phyloP scores from a whole-genome alignment of 2,329 filamentous ascomycete genomes.

The Penicillium griseofulvum region DNA sequence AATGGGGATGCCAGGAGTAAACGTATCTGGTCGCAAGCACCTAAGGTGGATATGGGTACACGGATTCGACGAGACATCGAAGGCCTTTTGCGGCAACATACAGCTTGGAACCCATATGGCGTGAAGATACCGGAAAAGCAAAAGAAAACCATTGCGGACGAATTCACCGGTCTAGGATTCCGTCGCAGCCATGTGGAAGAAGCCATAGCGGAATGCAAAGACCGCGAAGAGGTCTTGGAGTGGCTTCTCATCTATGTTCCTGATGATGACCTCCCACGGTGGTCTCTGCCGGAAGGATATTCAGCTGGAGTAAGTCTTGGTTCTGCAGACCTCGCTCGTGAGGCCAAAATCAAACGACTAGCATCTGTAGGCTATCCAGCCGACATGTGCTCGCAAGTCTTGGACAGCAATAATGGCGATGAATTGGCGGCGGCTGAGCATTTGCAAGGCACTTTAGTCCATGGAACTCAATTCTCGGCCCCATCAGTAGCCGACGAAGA shows the following conservation, averaged over 20 bases:
- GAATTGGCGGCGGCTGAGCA: conserved; percentile 74
- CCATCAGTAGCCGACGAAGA: conserved; percentile 31
- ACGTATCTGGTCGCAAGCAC: conserved; percentile 77
- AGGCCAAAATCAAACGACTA: conserved; percentile 78
- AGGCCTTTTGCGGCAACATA: conserved; percentile 70
- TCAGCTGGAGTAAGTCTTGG: conserved; percentile 85
- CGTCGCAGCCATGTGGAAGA: conserved; percentile 86
- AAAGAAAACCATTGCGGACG: conserved; percentile 63
- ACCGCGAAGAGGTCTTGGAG: conserved; percentile 86
- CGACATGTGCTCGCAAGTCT: conserved; percentile 76
- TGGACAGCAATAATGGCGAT: conserved; percentile 67
- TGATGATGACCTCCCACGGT: conserved; percentile 90
- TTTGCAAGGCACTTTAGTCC: conserved; percentile 70
- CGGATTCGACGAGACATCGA: conserved; percentile 78
- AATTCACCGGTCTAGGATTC: conserved; percentile 78
- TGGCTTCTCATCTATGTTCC: conserved; percentile 97
- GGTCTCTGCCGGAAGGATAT: conserved; percentile 90
- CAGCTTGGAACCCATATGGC: conserved; percentile 82
- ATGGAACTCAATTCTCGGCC: conserved; percentile 32
- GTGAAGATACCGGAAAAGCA: conserved; percentile 61
- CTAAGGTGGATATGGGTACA: conserved; percentile 89
- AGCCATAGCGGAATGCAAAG: conserved; percentile 81
- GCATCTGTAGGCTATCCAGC: conserved; percentile 78
- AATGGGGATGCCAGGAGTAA: conserved; percentile 48
- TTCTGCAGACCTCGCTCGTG: conserved; percentile 74